Percentiles rank a stretch among this genome's conserved stretches.
Evolutionary conservation across 257 asterid species (phyloP).

Genomic region (Linderniella brevidens): DNA sequence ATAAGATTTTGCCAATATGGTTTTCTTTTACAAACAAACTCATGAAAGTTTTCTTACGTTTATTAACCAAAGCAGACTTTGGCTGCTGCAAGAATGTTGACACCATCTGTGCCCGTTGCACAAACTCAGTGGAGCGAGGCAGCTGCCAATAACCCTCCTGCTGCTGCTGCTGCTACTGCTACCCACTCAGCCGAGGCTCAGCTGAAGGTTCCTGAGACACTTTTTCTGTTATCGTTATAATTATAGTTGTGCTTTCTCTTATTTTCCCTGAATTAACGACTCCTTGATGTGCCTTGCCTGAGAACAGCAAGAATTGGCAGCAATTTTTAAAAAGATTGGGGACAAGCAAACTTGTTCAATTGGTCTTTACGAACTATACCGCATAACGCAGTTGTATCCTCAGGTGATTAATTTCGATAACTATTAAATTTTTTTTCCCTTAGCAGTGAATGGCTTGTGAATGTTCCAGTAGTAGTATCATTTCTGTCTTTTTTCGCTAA

Average conservation of each 20-base stretch:
- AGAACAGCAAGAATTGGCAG: conserved; percentile 91
- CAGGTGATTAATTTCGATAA: conserved; percentile 25
- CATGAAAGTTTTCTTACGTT: background rate
- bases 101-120: conserved; percentile 84
- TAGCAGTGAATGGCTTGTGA: too few species aligned
- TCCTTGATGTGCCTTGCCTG: conserved; percentile 7
- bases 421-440: background rate
- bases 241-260: conserved; percentile 1
- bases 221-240: background rate
- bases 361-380: conserved; percentile 89
- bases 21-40: too few species aligned
- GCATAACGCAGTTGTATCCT: conserved; percentile 92
- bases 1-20: too few species aligned
- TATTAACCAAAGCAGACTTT: conserved; percentile 38
- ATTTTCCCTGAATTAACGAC: background rate
- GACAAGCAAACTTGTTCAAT: conserved; percentile 98
- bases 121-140: conserved; percentile 97
- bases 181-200: conserved; percentile 89
- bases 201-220: conserved; percentile 40
- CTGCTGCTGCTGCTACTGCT: conserved; percentile 26
- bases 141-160: conserved; percentile 42
- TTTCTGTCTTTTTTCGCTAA: too few species aligned
- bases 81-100: conserved; percentile 99
- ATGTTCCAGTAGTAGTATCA: too few species aligned
- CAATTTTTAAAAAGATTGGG: conserved; percentile 94